Percentiles rank a stretch among this genome's conserved stretches.
These are phyloP conservation scores for Neurospora tetrasperma DNA, from an alignment of 495 filamentous ascomycete genomes.

Conservation along the genomic window DNA sequence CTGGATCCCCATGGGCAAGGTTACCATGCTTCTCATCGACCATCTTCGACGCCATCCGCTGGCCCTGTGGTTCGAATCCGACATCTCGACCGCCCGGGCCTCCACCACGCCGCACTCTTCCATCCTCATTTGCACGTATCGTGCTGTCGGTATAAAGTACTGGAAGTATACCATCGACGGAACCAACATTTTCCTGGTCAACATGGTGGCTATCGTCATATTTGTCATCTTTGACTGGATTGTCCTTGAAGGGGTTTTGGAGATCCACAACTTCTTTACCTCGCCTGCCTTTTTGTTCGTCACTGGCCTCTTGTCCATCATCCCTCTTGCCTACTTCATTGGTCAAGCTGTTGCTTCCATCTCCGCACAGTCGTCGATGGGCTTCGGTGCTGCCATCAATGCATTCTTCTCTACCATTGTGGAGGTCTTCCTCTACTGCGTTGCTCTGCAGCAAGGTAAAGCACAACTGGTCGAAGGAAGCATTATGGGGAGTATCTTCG, in stretches of 20 bases:
- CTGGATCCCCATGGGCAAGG: conserved; percentile 96
- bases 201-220: conserved; percentile 77
- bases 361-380: conserved; percentile 98
- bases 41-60: conserved; percentile 90
- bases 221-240: conserved; percentile 92
- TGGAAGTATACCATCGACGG: conserved; percentile 99
- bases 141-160: conserved; percentile 86
- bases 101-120: conserved; percentile 64
- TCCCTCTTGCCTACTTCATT: conserved; percentile 98
- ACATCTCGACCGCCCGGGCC: conserved; percentile 61
- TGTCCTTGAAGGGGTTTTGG: conserved; percentile 56
- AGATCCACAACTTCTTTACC: conserved; percentile 60
- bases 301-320: conserved; percentile 78
- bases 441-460: conserved; percentile 89
- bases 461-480: conserved; percentile 88
- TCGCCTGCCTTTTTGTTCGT: conserved; percentile 77
- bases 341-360: conserved; percentile 99
- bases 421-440: conserved; percentile 95
- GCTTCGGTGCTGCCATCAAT: conserved; percentile 95
- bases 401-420: conserved; percentile 99
- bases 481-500: conserved; percentile 95
- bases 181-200: conserved; percentile 98
- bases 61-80: conserved; percentile 85
- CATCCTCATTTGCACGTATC: conserved; percentile 92
- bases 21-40: conserved; percentile 78